Evolutionary conservation across 2,329 filamentous ascomycete genomes (phyloP), one percentile per base, ranked within the genome.

Genomic region (Stagonosporopsis rhizophila): DNA sequence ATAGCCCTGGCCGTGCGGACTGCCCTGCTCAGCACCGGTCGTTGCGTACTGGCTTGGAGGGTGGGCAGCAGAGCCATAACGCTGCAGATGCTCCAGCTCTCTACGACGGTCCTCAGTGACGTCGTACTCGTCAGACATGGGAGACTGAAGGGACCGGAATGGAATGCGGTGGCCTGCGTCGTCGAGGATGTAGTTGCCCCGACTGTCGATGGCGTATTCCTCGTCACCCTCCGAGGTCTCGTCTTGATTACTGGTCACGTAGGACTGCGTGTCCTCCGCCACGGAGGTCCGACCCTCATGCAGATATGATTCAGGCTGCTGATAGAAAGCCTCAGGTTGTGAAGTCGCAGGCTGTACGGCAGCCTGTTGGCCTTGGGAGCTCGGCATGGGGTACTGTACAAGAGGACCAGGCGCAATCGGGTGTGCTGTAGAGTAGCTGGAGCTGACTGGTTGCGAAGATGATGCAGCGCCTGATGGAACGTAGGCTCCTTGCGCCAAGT

Each of bases 111-210:
- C 82, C 32, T 81, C 82, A 44, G 79, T 75, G 15, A 81, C 81
- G 44, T 85, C 83, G 61, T 83, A 85, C 50, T 86, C 84, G 41
- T 86, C 83, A n/a, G 71, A 74, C 34, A 72, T 68, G 48, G 66
- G 70, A 20, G 68, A 68, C 25, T 68, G 73, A 11, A 74, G 61
- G 12, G 66, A 61, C 35, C 71, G 68, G 38, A 70, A 75, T 17
- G 74, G 73, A 3, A 77, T 63, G 30, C 72, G 73, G 41, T 66
- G 73, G 19, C 75, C 75, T 8, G 67, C 56, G 11, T 68, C 66
- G 52, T 77, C 73, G 30, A 72, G 70, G 17, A 77, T 68, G 52
- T 68, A 75, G 59, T 73, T 70, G n/a, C 75, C 74, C 35, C 66
- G 64, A 39, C 71, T 67, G 41, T 77, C 75, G 38, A 75, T 68